Evolutionary conservation across 139 green algal genomes (phyloP), one percentile per base, ranked within the genome.

Genomic region (Chlamydomonas eustigma): DNA sequence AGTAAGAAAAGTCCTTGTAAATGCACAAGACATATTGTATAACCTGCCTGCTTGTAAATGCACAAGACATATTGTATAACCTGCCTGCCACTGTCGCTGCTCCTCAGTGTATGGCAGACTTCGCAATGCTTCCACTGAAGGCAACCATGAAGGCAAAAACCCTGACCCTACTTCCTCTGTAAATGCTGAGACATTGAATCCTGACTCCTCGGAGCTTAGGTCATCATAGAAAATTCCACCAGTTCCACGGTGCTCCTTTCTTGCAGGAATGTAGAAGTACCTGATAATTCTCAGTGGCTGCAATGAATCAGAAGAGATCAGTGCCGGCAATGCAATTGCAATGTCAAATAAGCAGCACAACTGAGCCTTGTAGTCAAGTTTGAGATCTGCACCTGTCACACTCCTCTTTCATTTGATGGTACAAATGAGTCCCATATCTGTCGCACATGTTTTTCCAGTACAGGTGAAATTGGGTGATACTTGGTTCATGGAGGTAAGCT

Each of bases 221-320:
- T 98, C 95, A 68, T 99, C 96, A 69, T 97, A 99, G 80, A 99
- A 99, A 24, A 99, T 86, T 18, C 96, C 96, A 0, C 96, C 96
- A 28, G 97, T 81, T 30, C 96, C 96, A 22, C 96, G 86, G 87
- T 97, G 91, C 90, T 99, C 96, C 70, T 87, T 85, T 32, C 96
- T 87, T 2, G 89, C 89, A 1, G 94, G 94, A 34, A 99, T 91
- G 85, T 98, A 97, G 79, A 99, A 99, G 84, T 99, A 98, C 34
- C 76, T 87, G 70, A 2, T 36, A n/a, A n/a, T n/a, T n/a, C n/a
- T n/a, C n/a, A n/a, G n/a, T n/a, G n/a, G n/a, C n/a, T n/a, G n/a
- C n/a, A n/a, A n/a, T n/a, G n/a, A n/a, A n/a, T n/a, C n/a, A n/a
- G n/a, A n/a, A n/a, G n/a, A n/a, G n/a, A n/a, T n/a, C n/a, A n/a